These are phyloP conservation scores for Edaphochlamys debaryana DNA, from an alignment of 139 green algal species.

Conservation along the genomic window DNA sequence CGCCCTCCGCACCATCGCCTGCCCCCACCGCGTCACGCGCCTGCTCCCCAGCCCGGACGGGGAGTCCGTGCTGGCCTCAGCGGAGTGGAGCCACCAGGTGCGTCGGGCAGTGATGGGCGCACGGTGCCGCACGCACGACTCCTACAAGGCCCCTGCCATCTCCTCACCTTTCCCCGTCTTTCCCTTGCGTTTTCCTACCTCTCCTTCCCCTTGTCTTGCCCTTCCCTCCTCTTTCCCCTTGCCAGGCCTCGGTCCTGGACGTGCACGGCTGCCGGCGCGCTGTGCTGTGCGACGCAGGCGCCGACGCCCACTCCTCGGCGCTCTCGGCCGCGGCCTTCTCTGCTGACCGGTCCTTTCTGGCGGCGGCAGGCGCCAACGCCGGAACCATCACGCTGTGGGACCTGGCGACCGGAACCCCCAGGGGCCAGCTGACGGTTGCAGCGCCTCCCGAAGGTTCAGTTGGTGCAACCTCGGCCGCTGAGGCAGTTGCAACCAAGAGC, in stretches of 20 bases:
- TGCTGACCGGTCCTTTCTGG: background rate
- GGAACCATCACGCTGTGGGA: conserved; percentile 35
- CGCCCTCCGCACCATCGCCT: background rate
- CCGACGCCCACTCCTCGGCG: background rate
- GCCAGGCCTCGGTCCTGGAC: conserved; percentile 17
- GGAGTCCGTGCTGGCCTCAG: conserved; percentile 1
- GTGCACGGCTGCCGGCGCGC: background rate
- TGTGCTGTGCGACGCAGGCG: background rate
- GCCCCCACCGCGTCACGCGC: background rate
- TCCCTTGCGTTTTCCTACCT: no score
- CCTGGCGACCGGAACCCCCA: background rate
- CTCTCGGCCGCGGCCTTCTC: conserved; percentile 20
- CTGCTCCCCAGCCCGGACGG: conserved; percentile 17
- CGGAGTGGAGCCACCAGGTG: conserved; percentile 3
- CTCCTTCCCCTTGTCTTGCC: no score
- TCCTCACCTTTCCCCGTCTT: no score
- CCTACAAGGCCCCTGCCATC: no score
- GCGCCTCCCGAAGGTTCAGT: no score
- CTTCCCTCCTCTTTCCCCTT: no score
- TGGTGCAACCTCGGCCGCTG: no score
- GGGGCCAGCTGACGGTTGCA: no score
- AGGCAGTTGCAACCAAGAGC: no score
- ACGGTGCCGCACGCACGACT: no score
- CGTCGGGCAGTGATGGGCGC: no score
- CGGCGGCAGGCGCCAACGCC: background rate